Evolutionary conservation across 352 stramenopile species (phyloP).

Genomic region (Phytopythium aichiense): DNA sequence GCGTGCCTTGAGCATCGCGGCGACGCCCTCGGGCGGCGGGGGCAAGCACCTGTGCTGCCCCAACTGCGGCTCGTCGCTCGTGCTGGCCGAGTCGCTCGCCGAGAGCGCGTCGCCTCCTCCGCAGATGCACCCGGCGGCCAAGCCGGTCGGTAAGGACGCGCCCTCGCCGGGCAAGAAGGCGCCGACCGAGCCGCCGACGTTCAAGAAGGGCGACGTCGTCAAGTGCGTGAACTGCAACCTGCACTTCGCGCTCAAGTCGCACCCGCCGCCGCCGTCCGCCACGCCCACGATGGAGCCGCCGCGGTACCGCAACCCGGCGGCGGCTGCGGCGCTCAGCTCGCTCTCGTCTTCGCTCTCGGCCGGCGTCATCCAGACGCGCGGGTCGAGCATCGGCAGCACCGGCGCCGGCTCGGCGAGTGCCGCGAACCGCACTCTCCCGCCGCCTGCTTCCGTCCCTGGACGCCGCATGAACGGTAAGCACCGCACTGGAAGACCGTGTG

Average conservation of each 20-base stretch:
- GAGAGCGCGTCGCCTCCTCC: constrained; percentile 7
- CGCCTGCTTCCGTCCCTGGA: constrained; percentile 11
- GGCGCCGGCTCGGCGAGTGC: constrained; percentile 10
- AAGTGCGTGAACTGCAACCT: constrained; percentile 68
- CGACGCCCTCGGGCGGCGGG: not conserved
- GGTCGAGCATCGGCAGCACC: constrained; percentile 25
- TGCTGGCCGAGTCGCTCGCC: constrained; percentile 34
- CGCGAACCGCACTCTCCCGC: not conserved
- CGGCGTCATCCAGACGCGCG: constrained; percentile 40
- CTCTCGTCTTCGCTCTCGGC: constrained; percentile 53
- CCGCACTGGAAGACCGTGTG: not conserved
- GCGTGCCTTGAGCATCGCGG: not conserved
- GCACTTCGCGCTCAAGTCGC: constrained; percentile 68
- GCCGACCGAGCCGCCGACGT: constrained; percentile 13
- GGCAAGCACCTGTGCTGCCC: constrained; percentile 43
- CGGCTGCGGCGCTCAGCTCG: constrained; percentile 59
- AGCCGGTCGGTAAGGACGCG: not conserved
- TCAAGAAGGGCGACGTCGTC: constrained; percentile 78
- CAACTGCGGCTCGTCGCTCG: constrained; percentile 54
- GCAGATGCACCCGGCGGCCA: constrained; percentile 10
- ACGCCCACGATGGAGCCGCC: constrained; percentile 11
- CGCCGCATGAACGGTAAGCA: constrained; percentile 50
- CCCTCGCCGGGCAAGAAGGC: constrained; percentile 9
- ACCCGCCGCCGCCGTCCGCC: constrained; percentile 10
- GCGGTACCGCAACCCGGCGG: constrained; percentile 58